Evolutionary conservation across 257 asterid genomes (phyloP), one percentile per base, ranked within the genome.

Genomic region (Oldenlandia corymbosa): DNA sequence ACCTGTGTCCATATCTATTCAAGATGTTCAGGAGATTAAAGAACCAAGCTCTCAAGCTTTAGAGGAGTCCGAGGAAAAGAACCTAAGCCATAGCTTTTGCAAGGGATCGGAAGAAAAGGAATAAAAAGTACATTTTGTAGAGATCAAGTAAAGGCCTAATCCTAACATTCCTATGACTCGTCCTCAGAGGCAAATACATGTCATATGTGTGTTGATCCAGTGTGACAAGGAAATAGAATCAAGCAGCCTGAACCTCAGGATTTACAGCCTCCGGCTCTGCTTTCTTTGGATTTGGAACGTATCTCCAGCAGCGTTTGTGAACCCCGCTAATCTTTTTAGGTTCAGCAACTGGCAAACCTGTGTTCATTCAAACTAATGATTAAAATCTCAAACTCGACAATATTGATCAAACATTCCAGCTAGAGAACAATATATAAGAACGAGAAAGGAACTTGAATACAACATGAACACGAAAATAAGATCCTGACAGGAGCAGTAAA

Each of bases 291-390:
- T 80, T 77, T 6, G 85, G 76, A 49, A 93, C 71, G 69, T 85
- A 93, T 72, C 75, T 89, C 97, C 99, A 92, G 76, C 97, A 92
- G 64, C 97, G 90, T 73, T 89, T 92, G 73, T 92, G 95, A 43
- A 92, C 99, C 24, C 99, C 97, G 1, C 96, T 92, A 45, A 92
- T 89, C 81, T 92, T 92, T 88, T 92, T 92, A 41, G 96, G 86
- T 16, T 86, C 87, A n/a, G 84, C 94, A 36, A 91, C 98, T 59
- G 83, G 82, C 57, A 56, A n/a, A 57, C 97, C 93, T 88, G 85
- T 80, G 72, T 50, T 48, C 17, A 52, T 36, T 27, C 45, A 17
- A 52, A 56, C 45, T 32, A 24, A 31, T 51, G 2, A 13, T 12
- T 2, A n/a, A 39, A 24, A 34, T 65, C 21, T 37, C 20, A 65